A percentile compares a stretch with the other conserved stretches of the same genome.
Conservation (phyloP, 805 yeast genomes). For the Candida broadrunensis region DNA sequence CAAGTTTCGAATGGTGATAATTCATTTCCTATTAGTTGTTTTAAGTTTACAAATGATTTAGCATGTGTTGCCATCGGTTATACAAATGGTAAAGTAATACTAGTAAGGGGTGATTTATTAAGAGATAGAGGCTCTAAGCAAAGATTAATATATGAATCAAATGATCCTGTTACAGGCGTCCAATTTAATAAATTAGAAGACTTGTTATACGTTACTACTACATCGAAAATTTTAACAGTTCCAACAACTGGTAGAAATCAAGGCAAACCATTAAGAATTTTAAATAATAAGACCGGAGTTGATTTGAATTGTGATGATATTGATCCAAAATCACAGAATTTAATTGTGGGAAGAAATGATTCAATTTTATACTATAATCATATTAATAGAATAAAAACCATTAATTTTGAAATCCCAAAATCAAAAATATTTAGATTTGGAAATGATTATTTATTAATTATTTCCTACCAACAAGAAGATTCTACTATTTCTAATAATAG, state of each 20-base stretch:
- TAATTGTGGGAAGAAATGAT: conserved; percentile 66
- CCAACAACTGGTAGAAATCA: conserved; percentile 77
- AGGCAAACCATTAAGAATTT: conserved; percentile 51
- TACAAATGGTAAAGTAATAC: conserved; percentile 77
- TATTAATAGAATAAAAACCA: conserved; percentile 49
- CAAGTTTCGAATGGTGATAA: conserved; percentile 69
- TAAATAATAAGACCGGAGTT: conserved; percentile 48
- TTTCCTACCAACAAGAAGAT: conserved; percentile 44
- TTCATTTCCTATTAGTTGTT: conserved; percentile 73
- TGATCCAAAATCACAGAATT: conserved; percentile 40
- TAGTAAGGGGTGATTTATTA: conserved; percentile 82
- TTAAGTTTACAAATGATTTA: conserved; percentile 51
- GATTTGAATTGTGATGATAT: conserved; percentile 49
- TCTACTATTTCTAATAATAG: conserved; percentile 3
- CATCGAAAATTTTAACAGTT: conserved; percentile 66
- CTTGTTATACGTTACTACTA: conserved; percentile 66
- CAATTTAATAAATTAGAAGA: conserved; percentile 53
- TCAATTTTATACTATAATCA: conserved; percentile 61
- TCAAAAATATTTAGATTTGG: conserved; percentile 45
- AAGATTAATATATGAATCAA: conserved; percentile 67
- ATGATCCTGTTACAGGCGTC: conserved; percentile 80
- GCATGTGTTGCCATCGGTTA: conserved; percentile 74
- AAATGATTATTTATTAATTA: conserved; percentile 56
- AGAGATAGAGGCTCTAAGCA: conserved; percentile 91
- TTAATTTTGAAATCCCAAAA: conserved; percentile 58